phyloP scores from a whole-genome alignment of 2,329 filamentous ascomycete species.

The Arthrobotrys entomopaga region DNA sequence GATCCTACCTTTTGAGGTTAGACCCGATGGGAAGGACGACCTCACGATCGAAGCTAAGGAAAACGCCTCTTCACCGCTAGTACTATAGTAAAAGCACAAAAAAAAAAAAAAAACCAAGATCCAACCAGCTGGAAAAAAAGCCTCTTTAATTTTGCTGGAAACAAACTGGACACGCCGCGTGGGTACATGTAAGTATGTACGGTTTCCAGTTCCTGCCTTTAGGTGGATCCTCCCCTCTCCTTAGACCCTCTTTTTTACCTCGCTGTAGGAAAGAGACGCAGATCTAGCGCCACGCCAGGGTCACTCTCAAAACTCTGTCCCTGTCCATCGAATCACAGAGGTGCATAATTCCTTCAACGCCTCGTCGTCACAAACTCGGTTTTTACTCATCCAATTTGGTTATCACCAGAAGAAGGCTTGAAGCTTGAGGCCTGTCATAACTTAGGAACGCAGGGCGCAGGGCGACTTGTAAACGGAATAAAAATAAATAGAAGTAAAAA shows the following conservation, averaged over 20 bases:
- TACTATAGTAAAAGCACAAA: too few relatives aligned
- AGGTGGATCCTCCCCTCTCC: neutral
- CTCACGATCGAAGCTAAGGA: slow-evolving; percentile 19
- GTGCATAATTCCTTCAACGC: neutral
- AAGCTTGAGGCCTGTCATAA: neutral
- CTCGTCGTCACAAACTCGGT: slow-evolving; percentile 3
- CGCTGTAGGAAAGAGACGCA: neutral
- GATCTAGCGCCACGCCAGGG: slow-evolving; percentile 7
- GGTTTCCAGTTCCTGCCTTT: neutral
- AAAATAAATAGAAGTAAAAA: neutral
- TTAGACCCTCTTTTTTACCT: slow-evolving; percentile 2
- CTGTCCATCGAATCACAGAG: neutral
- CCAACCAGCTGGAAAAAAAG: neutral
- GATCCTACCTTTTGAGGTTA: slow-evolving; percentile 16
- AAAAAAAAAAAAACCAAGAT: slow-evolving; percentile 5
- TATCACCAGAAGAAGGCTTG: slow-evolving; percentile 3
- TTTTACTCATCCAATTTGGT: neutral
- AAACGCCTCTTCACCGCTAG: neutral
- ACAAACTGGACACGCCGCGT: neutral
- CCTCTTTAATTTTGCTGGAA: neutral
- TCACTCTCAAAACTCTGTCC: neutral
- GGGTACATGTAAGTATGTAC: neutral
- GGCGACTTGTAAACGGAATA: too few relatives aligned
- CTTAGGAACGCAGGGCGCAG: neutral
- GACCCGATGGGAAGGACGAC: neutral